Base-by-base conservation (phyloP, 2,329 filamentous ascomycete species). In the Paecilomyces fulvus region DNA sequence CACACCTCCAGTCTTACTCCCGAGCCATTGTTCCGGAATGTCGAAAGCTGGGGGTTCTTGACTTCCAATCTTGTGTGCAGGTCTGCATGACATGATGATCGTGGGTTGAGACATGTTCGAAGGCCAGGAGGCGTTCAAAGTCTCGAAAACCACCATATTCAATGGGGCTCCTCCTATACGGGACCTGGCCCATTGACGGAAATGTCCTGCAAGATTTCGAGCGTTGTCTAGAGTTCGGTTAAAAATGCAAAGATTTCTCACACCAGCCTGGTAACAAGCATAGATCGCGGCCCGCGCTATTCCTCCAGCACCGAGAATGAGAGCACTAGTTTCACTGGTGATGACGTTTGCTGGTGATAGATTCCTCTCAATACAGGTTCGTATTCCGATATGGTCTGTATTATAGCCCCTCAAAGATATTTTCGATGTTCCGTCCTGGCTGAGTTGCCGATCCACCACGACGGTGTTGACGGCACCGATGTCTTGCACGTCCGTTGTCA, bases 231-330 rank as follows among this genome's bases (percentile, higher is more conserved):
- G 37, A 2, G 71, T 73, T 23, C 71, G 69, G 55, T 74, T 73
- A 58, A 65, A 73, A 28, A 74, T 63, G 48, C 71, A 73, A 30
- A 73, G 67, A 25, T 72, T 71, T 53, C 69, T 67, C 48, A 73
- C 69, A 0, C 71, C 72, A 14, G 72, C 57, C 43, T 73, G 67
- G 28, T 73, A 69, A 64, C 74, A 68, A 2, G 72, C 69, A 56
- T 74, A 75, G 6, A 75, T 64, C 28, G 71, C 73, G 20, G 73
- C 73, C 6, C 72, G 71, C 9, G 73, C 73, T 67, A 74, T 73
- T 48, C 73, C 73, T 28, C 85, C 84, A 1, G 84, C 84, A 28
- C 85, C 85, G 30, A 87, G 79, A 21, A 87, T 78, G 12, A 87
- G 73, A 0, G 80, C 84, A 1, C 77, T 81, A 1, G 78, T 80